Conservation (phyloP, 805 yeast species). For the Jamesozyma piceae region DNA sequence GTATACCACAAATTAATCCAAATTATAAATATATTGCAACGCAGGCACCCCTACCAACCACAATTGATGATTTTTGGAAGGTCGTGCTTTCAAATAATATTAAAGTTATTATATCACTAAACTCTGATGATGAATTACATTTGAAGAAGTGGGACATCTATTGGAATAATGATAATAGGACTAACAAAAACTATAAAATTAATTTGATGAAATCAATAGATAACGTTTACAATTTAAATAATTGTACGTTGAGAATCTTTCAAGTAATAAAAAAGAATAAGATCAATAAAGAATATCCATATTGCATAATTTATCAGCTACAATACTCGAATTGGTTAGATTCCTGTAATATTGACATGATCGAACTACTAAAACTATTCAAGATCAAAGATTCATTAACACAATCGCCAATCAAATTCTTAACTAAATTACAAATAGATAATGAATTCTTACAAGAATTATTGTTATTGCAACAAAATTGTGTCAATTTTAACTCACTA, state of each 20-base stretch:
- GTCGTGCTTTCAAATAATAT: constrained; percentile 56
- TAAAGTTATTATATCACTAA: constrained; percentile 66
- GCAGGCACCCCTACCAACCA: constrained; percentile 76
- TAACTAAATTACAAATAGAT: neutral
- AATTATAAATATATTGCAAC: constrained; percentile 60
- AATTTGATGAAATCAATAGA: constrained; percentile 30
- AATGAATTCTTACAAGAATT: neutral
- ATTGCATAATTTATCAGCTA: constrained; percentile 49
- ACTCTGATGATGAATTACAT: constrained; percentile 65
- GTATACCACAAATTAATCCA: constrained; percentile 32
- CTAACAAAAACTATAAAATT: constrained; percentile 18
- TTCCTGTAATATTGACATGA: constrained; percentile 50
- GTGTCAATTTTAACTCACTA: constrained; percentile 1
- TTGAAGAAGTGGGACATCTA: constrained; percentile 73
- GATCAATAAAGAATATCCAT: neutral
- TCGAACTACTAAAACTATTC: constrained; percentile 26
- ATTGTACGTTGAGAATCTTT: constrained; percentile 29
- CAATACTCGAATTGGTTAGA: constrained; percentile 81
- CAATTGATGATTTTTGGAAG: constrained; percentile 86
- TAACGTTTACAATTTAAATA: constrained; percentile 24
- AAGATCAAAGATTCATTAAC: constrained; percentile 23
- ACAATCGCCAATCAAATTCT: constrained; percentile 7
- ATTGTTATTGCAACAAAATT: constrained; percentile 1
- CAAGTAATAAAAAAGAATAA: constrained; percentile 10
- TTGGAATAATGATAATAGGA: constrained; percentile 45